Evolutionary conservation across 2,329 filamentous ascomycete species (phyloP).

Genomic region (Cladosporium sp.): DNA sequence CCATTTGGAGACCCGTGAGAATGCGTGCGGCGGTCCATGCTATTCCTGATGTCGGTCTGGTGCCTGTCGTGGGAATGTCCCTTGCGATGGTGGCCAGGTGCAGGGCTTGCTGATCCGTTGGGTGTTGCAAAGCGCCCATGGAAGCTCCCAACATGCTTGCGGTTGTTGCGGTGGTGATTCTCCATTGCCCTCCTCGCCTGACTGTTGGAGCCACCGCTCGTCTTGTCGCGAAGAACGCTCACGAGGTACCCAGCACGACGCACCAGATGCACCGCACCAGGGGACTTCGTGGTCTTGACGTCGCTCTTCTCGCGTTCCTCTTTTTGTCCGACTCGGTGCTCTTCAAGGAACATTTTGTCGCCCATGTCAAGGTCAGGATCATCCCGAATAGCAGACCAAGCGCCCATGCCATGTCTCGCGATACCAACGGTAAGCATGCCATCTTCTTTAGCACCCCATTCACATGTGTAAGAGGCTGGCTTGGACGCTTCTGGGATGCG

Average conservation of each 20-base stretch:
- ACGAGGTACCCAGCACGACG: conserved; percentile 91
- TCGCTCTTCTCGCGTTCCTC: conserved; percentile 77
- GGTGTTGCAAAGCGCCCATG: conserved; percentile 50
- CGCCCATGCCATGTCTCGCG: conserved; percentile 86
- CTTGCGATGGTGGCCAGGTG: conserved; percentile 41
- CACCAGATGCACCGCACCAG: conserved; percentile 94
- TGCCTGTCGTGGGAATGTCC: conserved; percentile 28
- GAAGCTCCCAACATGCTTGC: conserved; percentile 59
- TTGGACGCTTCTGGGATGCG: conserved; percentile 88
- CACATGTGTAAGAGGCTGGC: conserved; percentile 79
- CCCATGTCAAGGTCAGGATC: conserved; percentile 77
- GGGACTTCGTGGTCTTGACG: conserved; percentile 70
- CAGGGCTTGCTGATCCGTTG: conserved; percentile 66
- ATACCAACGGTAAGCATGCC: conserved; percentile 96
- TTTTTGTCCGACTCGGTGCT: conserved; percentile 97
- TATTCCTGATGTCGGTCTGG: conserved; percentile 27
- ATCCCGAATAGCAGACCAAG: conserved; percentile 90
- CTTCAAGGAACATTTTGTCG: conserved; percentile 93
- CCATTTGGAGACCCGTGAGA: conserved; percentile 39
- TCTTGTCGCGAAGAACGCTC: conserved; percentile 88
- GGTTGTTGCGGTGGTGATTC: conserved; percentile 92
- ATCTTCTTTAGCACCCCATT: conserved; percentile 90
- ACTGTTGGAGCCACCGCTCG: conserved; percentile 55
- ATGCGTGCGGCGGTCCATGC: conserved; percentile 33
- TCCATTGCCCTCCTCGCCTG: conserved; percentile 74